Conservation (phyloP, 2,329 filamentous ascomycete genomes). For the Apiospora sp. region DNA sequence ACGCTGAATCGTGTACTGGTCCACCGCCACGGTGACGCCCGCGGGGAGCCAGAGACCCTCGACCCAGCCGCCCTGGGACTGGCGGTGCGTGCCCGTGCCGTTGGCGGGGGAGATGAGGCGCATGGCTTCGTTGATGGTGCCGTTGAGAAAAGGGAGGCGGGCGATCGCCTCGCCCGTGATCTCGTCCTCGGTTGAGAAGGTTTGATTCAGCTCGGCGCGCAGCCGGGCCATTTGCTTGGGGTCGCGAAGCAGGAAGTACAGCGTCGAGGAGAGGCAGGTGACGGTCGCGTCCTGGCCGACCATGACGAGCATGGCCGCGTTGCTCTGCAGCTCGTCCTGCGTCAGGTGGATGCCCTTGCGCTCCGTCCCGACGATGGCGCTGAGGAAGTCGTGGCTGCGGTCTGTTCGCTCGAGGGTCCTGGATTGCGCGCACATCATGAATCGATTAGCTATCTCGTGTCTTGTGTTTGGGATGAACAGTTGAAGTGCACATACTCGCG, state of each 20-base stretch:
- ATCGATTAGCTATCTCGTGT: background rate
- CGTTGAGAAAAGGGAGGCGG: slow-evolving; percentile 43
- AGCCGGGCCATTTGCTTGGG: slow-evolving; percentile 32
- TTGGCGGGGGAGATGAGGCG: slow-evolving; percentile 33
- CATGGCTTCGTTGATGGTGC: slow-evolving; percentile 47
- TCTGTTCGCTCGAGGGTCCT: slow-evolving; percentile 3
- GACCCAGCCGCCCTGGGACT: background rate
- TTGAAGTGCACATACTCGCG: background rate
- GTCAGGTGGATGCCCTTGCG: slow-evolving; percentile 4
- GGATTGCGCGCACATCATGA: background rate
- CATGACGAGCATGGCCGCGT: slow-evolving; percentile 8
- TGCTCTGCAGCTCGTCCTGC: slow-evolving; percentile 6
- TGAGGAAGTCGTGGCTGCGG: slow-evolving; percentile 20
- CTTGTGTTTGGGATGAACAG: background rate
- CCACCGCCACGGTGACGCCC: background rate
- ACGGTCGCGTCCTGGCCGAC: background rate
- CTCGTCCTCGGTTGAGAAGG: slow-evolving; percentile 39
- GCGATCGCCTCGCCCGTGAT: slow-evolving; percentile 39
- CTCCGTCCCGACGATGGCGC: slow-evolving; percentile 8
- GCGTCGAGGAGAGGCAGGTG: slow-evolving; percentile 45
- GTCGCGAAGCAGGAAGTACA: slow-evolving; percentile 14
- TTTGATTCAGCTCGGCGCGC: slow-evolving; percentile 40
- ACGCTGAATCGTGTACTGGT: slow-evolving; percentile 13
- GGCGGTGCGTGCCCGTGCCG: background rate
- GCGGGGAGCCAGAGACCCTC: slow-evolving; percentile 11